These are phyloP conservation scores for Agroathelia rolfsii DNA, from an alignment of 1,284 basidiomycete genomes.

Conservation along the genomic window DNA sequence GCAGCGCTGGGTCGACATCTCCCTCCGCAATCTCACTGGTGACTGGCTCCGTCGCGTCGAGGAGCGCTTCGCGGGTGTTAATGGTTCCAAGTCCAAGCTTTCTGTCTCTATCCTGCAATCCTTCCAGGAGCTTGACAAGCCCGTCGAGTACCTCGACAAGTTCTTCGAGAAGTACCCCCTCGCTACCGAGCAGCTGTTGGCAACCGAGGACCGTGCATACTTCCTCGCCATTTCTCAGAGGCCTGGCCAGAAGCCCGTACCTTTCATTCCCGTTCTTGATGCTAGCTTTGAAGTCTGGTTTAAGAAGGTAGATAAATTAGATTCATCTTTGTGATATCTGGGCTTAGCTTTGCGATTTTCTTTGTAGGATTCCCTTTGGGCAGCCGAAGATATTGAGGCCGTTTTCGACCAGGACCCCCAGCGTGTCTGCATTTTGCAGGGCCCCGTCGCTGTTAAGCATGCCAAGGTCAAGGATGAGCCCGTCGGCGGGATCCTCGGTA, in stretches of 20 bases:
- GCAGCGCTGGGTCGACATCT: constrained; percentile 88
- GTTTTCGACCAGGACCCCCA: constrained; percentile 98
- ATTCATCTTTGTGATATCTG: constrained; percentile 5
- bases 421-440: constrained; percentile 95
- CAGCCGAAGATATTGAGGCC: constrained; percentile 95
- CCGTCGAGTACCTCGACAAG: constrained; percentile 62
- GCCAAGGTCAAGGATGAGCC: constrained; percentile 87
- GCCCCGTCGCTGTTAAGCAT: constrained; percentile 89
- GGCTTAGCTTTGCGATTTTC: constrained; percentile 12
- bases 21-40: constrained; percentile 90
- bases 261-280: constrained; percentile 97
- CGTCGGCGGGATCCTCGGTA: constrained; percentile 84
- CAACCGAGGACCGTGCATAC: constrained; percentile 92
- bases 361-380: constrained; percentile 89
- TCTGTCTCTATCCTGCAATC: constrained; percentile 92
- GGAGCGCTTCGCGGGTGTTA: constrained; percentile 93
- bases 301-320: constrained; percentile 69
- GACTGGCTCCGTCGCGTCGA: constrained; percentile 97
- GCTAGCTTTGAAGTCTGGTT: constrained; percentile 95
- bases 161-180: constrained; percentile 85
- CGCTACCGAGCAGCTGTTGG: constrained; percentile 79
- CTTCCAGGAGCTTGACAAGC: constrained; percentile 78
- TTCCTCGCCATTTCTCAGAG: constrained; percentile 94
- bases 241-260: constrained; percentile 95
- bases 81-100: constrained; percentile 64